These are phyloP conservation scores for Colletotrichum sp. DNA, from an alignment of 2,329 filamentous ascomycete genomes.

Conservation along the genomic window DNA sequence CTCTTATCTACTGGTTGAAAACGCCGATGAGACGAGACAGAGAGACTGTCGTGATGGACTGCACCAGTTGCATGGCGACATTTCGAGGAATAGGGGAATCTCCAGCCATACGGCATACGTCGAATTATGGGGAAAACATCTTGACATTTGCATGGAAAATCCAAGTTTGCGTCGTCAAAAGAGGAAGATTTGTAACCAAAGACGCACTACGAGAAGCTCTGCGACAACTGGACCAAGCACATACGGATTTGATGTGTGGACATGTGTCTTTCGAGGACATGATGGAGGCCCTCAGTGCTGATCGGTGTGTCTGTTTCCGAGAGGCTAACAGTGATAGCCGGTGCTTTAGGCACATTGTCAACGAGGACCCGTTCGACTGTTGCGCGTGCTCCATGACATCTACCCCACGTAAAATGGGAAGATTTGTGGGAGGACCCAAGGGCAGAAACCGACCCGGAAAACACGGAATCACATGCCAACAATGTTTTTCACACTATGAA, in stretches of 20 bases:
- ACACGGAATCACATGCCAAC: neutral
- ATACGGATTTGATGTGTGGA: neutral
- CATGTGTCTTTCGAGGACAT: neutral
- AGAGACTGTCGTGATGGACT: fast-evolving
- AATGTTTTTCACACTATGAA: neutral
- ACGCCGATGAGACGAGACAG: fast-evolving
- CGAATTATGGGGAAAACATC: fast-evolving
- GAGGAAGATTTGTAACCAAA: neutral
- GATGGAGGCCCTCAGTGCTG: neutral
- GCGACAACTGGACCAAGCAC: neutral
- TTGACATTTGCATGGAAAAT: neutral
- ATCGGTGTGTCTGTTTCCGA: neutral
- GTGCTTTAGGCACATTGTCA: neutral
- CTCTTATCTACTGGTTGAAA: neutral
- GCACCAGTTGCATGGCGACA: neutral
- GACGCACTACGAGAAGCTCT: neutral
- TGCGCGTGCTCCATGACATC: neutral
- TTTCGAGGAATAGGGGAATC: neutral
- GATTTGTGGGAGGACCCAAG: neutral
- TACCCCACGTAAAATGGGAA: neutral
- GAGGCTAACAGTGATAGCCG: neutral
- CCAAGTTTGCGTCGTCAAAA: neutral
- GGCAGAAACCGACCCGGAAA: no score
- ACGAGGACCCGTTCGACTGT: fast-evolving
- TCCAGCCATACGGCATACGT: neutral